Evolutionary conservation across 192 early-diverging fungal genomes (phyloP).

Genomic region (Backusella tarrabulga): DNA sequence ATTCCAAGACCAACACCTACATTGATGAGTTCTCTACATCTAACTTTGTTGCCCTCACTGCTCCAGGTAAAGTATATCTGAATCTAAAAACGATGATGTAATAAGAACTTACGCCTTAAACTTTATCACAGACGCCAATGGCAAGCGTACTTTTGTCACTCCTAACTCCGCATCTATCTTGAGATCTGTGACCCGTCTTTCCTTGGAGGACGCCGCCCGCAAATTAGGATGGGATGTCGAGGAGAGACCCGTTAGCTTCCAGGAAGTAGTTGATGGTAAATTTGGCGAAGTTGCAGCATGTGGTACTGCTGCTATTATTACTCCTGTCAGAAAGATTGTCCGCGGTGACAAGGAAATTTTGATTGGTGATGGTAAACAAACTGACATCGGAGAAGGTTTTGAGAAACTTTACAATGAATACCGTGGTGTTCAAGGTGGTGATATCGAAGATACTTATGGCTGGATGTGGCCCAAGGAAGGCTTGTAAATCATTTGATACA

Average conservation of each 20-base stretch:
- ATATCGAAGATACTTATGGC: conserved; percentile 54
- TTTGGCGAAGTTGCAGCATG: conserved; percentile 71
- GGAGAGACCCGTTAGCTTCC: conserved; percentile 48
- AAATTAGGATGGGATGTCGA: conserved; percentile 66
- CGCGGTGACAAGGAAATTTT: conserved; percentile 43
- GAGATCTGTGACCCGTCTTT: conserved; percentile 67
- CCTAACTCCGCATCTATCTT: conserved; percentile 62
- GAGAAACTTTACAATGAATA: conserved; percentile 55
- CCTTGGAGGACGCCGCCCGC: conserved; percentile 56
- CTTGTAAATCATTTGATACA: conserved; percentile 20
- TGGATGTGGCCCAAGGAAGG: conserved; percentile 80
- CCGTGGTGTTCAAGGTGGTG: conserved; percentile 66
- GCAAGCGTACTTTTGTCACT: conserved; percentile 61
- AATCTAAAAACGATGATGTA: background rate
- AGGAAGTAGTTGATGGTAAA: conserved; percentile 51
- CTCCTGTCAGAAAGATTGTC: conserved; percentile 67
- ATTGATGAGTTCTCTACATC: conserved; percentile 79
- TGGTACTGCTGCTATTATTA: conserved; percentile 78
- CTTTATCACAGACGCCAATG: conserved; percentile 15
- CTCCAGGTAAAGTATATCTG: conserved; percentile 37
- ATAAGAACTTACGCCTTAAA: background rate
- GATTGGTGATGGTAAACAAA: conserved; percentile 44
- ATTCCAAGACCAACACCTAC: conserved; percentile 57
- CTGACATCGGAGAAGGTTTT: conserved; percentile 52
- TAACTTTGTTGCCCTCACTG: conserved; percentile 71